These are phyloP conservation scores for Coemansia sp. DNA, from an alignment of 192 early-diverging fungal genomes.

Conservation along the genomic window DNA sequence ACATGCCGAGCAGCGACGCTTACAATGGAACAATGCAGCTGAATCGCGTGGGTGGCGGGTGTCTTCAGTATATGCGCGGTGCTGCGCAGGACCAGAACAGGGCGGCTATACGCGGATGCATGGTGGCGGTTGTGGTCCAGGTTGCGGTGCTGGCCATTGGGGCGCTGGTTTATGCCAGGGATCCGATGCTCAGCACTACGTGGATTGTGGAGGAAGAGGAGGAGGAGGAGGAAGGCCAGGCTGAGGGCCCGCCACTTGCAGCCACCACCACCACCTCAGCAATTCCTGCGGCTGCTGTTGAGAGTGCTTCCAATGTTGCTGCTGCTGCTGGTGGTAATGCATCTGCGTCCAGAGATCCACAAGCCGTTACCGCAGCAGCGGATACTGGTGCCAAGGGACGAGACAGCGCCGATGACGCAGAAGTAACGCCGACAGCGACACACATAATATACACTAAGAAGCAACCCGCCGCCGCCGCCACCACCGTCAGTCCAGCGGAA, in stretches of 20 bases:
- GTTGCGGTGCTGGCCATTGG: slow-evolving; percentile 12
- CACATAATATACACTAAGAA: too few species aligned
- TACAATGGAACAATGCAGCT: background rate
- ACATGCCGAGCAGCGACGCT: slow-evolving; percentile 38
- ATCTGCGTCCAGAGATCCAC: too few species aligned
- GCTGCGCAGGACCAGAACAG: slow-evolving; percentile 9
- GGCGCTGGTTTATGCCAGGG: slow-evolving; percentile 3
- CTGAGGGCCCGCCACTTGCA: background rate
- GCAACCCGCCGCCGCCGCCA: too few species aligned
- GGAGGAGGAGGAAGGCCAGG: slow-evolving; percentile 1
- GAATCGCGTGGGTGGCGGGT: background rate
- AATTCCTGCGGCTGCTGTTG: slow-evolving; percentile 5
- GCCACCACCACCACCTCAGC: background rate
- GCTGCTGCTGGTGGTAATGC: too few species aligned
- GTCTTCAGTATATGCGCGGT: slow-evolving; percentile 12
- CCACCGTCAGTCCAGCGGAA: too few species aligned
- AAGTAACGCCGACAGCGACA: too few species aligned
- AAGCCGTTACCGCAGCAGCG: too few species aligned
- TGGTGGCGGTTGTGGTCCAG: slow-evolving; percentile 24
- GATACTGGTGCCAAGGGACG: too few species aligned
- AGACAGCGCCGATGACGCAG: too few species aligned
- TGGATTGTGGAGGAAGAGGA: slow-evolving; percentile 20
- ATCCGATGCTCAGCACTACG: background rate
- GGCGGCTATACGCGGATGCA: slow-evolving; percentile 7
- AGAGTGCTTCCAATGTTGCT: background rate